Evolutionary conservation across 1,284 basidiomycete genomes (phyloP).

Genomic region (Microstroma glucosiphilum): DNA sequence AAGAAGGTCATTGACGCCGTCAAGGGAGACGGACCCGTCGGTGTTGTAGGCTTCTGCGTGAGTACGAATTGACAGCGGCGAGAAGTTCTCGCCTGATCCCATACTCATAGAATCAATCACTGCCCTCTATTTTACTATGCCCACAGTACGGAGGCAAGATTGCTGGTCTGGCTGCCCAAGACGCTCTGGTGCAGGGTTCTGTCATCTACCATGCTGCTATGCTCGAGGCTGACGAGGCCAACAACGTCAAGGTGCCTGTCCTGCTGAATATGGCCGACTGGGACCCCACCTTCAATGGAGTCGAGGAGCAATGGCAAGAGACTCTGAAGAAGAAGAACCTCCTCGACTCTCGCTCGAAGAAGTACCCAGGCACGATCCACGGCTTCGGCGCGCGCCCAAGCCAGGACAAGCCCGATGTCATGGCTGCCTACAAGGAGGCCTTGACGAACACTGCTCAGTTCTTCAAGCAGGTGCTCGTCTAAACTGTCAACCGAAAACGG

Average conservation of each 20-base stretch:
- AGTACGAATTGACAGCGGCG: background rate
- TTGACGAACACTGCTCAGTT: constrained; percentile 12
- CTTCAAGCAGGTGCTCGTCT: constrained; percentile 17
- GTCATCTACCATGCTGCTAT: constrained; percentile 16
- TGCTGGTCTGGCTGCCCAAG: constrained; percentile 10
- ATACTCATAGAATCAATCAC: background rate
- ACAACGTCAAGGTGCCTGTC: constrained; percentile 13
- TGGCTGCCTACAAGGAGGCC: constrained; percentile 15
- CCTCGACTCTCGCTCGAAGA: constrained; percentile 13
- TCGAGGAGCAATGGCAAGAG: constrained; percentile 16
- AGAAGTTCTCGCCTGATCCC: background rate
- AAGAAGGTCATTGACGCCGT: constrained; percentile 17
- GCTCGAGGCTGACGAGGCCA: constrained; percentile 14
- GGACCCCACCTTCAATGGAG: constrained; percentile 15
- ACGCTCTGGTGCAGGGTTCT: constrained; percentile 8
- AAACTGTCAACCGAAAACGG: no score
- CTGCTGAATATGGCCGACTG: constrained; percentile 19
- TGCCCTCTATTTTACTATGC: background rate
- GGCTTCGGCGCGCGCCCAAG: constrained; percentile 19
- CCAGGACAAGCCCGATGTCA: constrained; percentile 14
- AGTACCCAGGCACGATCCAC: constrained; percentile 19
- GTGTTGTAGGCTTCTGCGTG: constrained; percentile 18
- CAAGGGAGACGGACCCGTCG: constrained; percentile 13
- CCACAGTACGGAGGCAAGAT: constrained; percentile 15
- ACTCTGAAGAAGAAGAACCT: constrained; percentile 16